A percentile compares a stretch with the other conserved stretches of the same genome.
Evolutionary conservation across 176 grass and related monocot genomes (phyloP).

Genomic region (Thinopyrum elongatum): DNA sequence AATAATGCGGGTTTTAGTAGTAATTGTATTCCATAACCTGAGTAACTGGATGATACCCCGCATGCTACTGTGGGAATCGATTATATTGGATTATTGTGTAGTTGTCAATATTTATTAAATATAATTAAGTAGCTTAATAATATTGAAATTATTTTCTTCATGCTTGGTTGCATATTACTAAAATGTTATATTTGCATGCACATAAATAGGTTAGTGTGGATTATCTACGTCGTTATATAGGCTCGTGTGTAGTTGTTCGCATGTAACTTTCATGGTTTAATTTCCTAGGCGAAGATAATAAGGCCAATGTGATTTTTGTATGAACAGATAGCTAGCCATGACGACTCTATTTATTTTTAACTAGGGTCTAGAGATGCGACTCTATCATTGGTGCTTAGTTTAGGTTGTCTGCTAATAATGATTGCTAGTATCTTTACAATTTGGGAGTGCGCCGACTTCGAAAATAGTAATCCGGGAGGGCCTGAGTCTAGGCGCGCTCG

Average conservation of each 20-base stretch:
- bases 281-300: constrained; percentile 25
- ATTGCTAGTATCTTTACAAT: not conserved
- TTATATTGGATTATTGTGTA: not conserved
- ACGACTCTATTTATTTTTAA: not conserved
- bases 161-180: not conserved
- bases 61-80: too few species aligned
- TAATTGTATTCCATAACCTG: not conserved
- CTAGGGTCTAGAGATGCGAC: not conserved
- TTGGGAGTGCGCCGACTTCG: not conserved
- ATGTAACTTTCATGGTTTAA: constrained; percentile 25
- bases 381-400: constrained; percentile 12
- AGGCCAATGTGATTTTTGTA: constrained; percentile 17
- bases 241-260: constrained; percentile 4
- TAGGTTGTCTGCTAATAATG: not conserved
- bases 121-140: not conserved
- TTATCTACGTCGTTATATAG: not conserved
- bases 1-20: not conserved
- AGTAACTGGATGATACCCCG: too few species aligned
- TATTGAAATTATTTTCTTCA: not conserved
- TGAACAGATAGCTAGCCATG: constrained; percentile 26
- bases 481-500: too few species aligned
- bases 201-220: not conserved
- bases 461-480: too few species aligned
- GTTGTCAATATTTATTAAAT: not conserved
- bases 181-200: not conserved